Base-by-base conservation (phyloP, 495 filamentous ascomycete species). In the Cryomyces minteri region DNA sequence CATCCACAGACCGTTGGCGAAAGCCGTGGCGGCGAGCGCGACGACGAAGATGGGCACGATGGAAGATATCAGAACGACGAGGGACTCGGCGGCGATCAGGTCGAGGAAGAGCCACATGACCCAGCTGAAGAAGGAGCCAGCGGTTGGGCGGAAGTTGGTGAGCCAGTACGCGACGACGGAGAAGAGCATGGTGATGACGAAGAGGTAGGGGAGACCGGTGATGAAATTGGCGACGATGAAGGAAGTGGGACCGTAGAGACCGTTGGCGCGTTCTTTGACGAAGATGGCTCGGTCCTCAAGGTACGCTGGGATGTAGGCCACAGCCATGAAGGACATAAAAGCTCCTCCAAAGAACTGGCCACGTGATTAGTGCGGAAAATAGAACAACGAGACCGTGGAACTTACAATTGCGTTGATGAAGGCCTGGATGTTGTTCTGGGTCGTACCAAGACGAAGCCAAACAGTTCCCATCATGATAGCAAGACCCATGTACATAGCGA, bases 271-370 rank as follows among this genome's bases (percentile, higher is more conserved):
- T 51, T 90, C 84, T 61, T 87, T 87, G 62, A 71, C 57, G 54
- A 73, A 90, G 0, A 73, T 78, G 4, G 72, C 65, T 39, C 75
- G 74, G 55, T 90, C 84, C 62, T 90, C 84, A 8, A 90, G 66
- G 64, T 72, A 90, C n/a, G 79, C 70, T 0, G 84, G 84, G 6
- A 84, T 77, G 56, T 88, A 88, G 83, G 83, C 84, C 0, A 59
- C 79, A 1, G 84, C 84, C 84, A 90, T 90, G 69, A 90, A 90
- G 33, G 77, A 82, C 81, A 90, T 85, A 66, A 90, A 90, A 0
- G 83, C 84, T 0, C 70, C 76, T 11, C 84, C 82, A 58, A 83
- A 87, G 72, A 83, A 79, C 62, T 68, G 34, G 31, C 3, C 18
- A 25, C 2, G 18, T 25, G 18, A 25, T 25, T 25, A 25, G 18